Percentiles rank a stretch among this genome's conserved stretches.
These are phyloP conservation scores for Plantago ovata DNA, from an alignment of 257 asterid species.

Conservation along the genomic window DNA sequence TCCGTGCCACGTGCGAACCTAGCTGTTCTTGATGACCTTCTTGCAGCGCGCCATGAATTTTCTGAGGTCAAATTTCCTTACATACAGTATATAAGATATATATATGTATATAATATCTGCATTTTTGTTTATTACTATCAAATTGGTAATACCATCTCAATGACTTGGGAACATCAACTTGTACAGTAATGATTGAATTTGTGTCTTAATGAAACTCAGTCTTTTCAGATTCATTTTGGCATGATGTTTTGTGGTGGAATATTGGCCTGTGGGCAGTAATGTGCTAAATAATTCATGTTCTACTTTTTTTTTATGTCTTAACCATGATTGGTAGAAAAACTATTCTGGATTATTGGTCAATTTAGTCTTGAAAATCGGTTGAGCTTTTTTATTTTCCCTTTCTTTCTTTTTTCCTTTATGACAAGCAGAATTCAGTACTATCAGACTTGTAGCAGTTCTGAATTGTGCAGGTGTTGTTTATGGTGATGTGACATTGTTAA, in stretches of 20 bases:
- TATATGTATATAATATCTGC: no score
- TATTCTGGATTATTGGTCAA: no score
- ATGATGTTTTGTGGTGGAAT: slow-evolving; percentile 5
- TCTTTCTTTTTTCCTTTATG: no score
- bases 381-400: no score
- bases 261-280: slow-evolving; percentile 1
- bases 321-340: no score
- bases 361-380: no score
- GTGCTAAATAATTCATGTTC: slow-evolving; percentile 1
- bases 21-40: slow-evolving; percentile 76
- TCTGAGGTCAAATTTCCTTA: slow-evolving; percentile 58
- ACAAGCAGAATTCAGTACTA: no score
- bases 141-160: no score
- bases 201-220: slow-evolving; percentile 16
- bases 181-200: slow-evolving; percentile 3
- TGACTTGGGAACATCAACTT: no score
- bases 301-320: slow-evolving; percentile 7
- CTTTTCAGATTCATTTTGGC: slow-evolving; percentile 5
- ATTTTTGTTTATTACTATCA: no score
- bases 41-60: slow-evolving; percentile 86
- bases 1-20: slow-evolving; percentile 80
- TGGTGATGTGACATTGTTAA: slow-evolving; percentile 5
- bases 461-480: slow-evolving; percentile 8
- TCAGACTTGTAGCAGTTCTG: slow-evolving; percentile 19
- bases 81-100: no score